These are phyloP conservation scores for Phylloporus sp. DNA, from an alignment of 768 basidiomycete genomes.

Conservation along the genomic window DNA sequence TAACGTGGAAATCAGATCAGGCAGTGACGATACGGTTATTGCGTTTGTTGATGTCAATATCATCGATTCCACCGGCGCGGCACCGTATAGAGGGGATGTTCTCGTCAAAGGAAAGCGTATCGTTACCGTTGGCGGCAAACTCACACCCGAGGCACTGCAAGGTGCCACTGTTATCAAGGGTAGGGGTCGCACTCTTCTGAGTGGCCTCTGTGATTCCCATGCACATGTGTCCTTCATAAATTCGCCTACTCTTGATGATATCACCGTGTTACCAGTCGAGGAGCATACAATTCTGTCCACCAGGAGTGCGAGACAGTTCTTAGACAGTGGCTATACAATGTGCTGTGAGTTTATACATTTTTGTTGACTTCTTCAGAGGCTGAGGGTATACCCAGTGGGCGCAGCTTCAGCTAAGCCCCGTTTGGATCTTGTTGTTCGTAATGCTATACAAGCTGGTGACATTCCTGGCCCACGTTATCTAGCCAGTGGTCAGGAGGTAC, in stretches of 20 bases:
- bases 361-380: background rate
- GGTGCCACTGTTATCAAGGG: constrained; percentile 27
- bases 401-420: constrained; percentile 34
- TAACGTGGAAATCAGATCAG: constrained; percentile 21
- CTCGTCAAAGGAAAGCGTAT: constrained; percentile 32
- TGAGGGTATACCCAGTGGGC: constrained; percentile 21
- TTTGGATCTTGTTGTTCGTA: constrained; percentile 32
- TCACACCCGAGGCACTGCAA: constrained; percentile 18
- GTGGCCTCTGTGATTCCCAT: constrained; percentile 35
- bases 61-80: constrained; percentile 33
- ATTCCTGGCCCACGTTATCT: constrained; percentile 36
- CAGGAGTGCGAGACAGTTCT: constrained; percentile 31
- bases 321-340: constrained; percentile 38
- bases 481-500: constrained; percentile 34
- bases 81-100: constrained; percentile 34
- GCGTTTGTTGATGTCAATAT: constrained; percentile 32
- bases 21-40: constrained; percentile 15
- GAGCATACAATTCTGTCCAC: constrained; percentile 32
- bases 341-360: constrained; percentile 20
- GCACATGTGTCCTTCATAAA: constrained; percentile 33
- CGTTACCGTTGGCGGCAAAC: constrained; percentile 23
- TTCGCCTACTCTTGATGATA: constrained; percentile 28
- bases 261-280: constrained; percentile 27
- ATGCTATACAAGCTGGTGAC: constrained; percentile 33
- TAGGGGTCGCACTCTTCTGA: constrained; percentile 34